phyloP scores from a whole-genome alignment of 306 rosid species.

The Styphnolobium japonicum region DNA sequence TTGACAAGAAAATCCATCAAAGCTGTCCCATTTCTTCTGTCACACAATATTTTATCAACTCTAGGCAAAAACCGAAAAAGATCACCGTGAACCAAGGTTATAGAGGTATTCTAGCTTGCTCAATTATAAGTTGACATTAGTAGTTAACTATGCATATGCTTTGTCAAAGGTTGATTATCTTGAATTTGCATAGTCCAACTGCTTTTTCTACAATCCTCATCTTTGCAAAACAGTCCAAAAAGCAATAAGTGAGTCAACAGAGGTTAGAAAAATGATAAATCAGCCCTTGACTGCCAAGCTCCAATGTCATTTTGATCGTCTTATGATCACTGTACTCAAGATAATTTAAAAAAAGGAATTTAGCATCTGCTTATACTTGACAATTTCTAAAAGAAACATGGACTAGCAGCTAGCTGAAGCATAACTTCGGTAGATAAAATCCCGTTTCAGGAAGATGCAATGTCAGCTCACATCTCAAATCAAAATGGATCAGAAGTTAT shows the following conservation, averaged over 20 bases:
- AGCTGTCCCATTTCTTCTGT: background rate
- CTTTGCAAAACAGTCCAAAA: background rate
- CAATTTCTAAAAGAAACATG: background rate
- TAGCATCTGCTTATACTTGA: background rate
- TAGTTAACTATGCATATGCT: background rate
- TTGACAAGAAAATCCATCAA: background rate
- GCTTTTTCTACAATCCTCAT: background rate
- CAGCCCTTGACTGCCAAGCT: background rate
- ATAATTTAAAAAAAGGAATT: background rate
- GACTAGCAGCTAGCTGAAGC: background rate
- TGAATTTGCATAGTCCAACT: background rate
- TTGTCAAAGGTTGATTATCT: background rate
- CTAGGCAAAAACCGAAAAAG: background rate
- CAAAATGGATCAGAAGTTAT: constrained; percentile 4
- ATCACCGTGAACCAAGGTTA: background rate
- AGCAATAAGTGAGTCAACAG: background rate
- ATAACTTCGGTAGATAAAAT: background rate
- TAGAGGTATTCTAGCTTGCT: background rate
- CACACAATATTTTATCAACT: background rate
- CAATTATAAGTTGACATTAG: background rate
- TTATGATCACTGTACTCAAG: background rate
- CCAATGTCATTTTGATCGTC: background rate
- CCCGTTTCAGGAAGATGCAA: background rate
- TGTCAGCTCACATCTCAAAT: background rate
- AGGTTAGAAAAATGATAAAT: background rate